phyloP scores from a whole-genome alignment of 495 filamentous ascomycete species.

The Hyaloscypha bicolor region DNA sequence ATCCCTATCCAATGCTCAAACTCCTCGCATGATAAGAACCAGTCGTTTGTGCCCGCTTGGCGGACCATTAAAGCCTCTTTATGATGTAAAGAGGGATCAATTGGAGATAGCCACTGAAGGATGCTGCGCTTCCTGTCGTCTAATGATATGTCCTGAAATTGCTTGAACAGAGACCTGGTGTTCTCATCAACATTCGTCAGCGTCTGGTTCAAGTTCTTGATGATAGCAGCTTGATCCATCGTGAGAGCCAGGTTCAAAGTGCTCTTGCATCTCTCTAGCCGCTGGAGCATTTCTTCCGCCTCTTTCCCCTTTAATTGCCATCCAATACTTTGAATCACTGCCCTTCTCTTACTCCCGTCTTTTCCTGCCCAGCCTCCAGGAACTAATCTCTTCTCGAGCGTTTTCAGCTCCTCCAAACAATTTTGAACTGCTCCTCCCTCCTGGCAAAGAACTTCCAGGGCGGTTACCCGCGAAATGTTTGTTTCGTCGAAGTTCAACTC shows the following conservation, averaged over 20 bases:
- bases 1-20: slow-evolving; percentile 33
- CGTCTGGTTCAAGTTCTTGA: neutral
- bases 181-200: neutral
- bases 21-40: slow-evolving; percentile 32
- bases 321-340: neutral
- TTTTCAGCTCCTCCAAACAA: neutral
- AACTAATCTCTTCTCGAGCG: neutral
- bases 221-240: neutral
- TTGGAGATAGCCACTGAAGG: slow-evolving; percentile 29
- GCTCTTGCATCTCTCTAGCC: neutral
- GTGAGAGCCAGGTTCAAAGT: neutral
- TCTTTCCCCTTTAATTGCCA: neutral
- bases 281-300: neutral
- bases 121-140: neutral
- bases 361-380: neutral
- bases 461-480: neutral
- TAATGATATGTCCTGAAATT: neutral
- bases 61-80: slow-evolving; percentile 21
- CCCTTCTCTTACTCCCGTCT: neutral
- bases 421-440: neutral
- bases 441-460: neutral
- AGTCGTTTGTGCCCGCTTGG: slow-evolving; percentile 31
- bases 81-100: slow-evolving; percentile 32
- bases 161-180: neutral
- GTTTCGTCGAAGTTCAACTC: neutral